phyloP scores from a whole-genome alignment of 192 early-diverging fungal genomes.

The Pilobolus umbonatus region DNA sequence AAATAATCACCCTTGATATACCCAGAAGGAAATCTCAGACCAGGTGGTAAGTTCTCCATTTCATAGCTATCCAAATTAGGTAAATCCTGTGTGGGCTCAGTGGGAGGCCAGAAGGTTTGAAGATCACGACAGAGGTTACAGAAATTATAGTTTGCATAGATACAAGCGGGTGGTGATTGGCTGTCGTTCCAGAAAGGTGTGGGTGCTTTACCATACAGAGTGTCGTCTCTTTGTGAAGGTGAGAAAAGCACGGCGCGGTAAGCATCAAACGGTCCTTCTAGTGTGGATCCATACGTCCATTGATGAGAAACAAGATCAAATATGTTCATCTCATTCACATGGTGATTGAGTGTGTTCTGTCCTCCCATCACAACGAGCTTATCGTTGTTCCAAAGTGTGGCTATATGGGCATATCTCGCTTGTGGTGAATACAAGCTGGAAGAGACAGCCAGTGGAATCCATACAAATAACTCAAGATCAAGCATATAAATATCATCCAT shows the following conservation, averaged over 20 bases:
- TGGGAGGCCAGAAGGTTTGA: conserved; percentile 56
- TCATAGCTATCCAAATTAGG: conserved; percentile 42
- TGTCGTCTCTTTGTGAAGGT: conserved; percentile 27
- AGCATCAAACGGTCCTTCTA: conserved; percentile 70
- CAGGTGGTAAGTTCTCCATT: conserved; percentile 65
- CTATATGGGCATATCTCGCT: conserved; percentile 74
- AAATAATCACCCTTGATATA: conserved; percentile 65
- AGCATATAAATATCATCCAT: conserved; percentile 69
- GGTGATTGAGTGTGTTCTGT: conserved; percentile 70
- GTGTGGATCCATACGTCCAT: conserved; percentile 60
- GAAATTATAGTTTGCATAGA: conserved; percentile 85
- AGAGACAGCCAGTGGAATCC: conserved; percentile 48
- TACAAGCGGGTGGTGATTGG: conserved; percentile 41
- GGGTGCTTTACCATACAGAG: background rate
- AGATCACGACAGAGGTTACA: conserved; percentile 69
- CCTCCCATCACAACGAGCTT: conserved; percentile 69
- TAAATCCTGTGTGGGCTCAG: background rate
- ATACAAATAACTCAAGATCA: conserved; percentile 57
- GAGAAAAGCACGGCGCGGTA: conserved; percentile 72
- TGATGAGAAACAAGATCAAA: conserved; percentile 58
- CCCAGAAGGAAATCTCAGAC: conserved; percentile 73
- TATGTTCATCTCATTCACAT: conserved; percentile 76
- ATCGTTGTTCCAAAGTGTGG: conserved; percentile 54
- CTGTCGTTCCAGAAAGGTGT: conserved; percentile 14
- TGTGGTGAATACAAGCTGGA: conserved; percentile 48